Conservation (phyloP, 257 asterid species). For the Sherardia arvensis region DNA sequence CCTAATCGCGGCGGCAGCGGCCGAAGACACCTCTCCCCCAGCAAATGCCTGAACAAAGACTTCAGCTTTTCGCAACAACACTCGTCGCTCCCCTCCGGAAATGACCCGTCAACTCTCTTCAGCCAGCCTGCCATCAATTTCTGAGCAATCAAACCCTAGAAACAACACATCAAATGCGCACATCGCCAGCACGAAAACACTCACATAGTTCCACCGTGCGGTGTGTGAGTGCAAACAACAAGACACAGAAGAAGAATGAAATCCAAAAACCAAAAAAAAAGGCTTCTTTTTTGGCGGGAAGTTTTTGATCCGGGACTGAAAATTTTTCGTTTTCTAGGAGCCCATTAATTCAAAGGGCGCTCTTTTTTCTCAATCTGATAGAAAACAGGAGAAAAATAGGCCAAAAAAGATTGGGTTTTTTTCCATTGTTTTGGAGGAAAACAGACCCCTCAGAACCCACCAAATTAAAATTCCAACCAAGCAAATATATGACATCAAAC, state of each 20-base stretch:
- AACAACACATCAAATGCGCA: slow-evolving; percentile 21
- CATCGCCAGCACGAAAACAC: neutral
- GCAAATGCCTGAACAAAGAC: slow-evolving; percentile 23
- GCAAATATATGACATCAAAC: neutral
- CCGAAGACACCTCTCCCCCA: slow-evolving; percentile 27
- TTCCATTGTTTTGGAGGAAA: slow-evolving; percentile 38
- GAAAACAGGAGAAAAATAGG: neutral
- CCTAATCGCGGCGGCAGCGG: slow-evolving; percentile 54
- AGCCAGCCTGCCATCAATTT: slow-evolving; percentile 59
- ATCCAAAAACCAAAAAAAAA: neutral
- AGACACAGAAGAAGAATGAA: neutral
- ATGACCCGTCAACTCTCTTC: slow-evolving; percentile 37
- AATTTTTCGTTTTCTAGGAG: slow-evolving; percentile 14
- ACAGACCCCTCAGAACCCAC: slow-evolving; percentile 17
- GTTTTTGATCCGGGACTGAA: slow-evolving; percentile 4
- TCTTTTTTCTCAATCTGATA: slow-evolving; percentile 28
- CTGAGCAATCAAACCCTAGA: slow-evolving; percentile 35
- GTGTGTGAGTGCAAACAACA: neutral
- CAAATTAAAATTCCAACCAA: neutral
- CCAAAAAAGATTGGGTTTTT: slow-evolving; percentile 1
- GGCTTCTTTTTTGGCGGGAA: slow-evolving; percentile 22
- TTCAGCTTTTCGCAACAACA: slow-evolving; percentile 11
- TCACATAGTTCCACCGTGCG: slow-evolving; percentile 19
- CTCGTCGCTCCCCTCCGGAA: slow-evolving; percentile 18
- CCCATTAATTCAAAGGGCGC: slow-evolving; percentile 34